A percentile compares a stretch with the other conserved stretches of the same genome.
phyloP scores from a whole-genome alignment of 768 basidiomycete species.

The Phanerochaete sordida region DNA sequence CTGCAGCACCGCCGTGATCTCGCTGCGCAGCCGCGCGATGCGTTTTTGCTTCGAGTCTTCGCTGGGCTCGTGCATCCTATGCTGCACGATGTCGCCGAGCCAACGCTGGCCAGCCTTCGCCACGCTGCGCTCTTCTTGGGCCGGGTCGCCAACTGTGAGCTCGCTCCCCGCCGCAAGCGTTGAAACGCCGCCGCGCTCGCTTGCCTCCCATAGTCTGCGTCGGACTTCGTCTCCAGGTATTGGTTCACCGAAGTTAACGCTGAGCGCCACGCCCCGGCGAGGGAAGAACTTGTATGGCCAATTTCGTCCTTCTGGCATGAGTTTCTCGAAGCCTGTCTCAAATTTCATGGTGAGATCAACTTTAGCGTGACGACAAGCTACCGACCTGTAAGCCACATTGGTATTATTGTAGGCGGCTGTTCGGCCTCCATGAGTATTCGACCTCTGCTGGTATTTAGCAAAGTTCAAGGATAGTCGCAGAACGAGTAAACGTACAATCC shows the following conservation, averaged over 20 bases:
- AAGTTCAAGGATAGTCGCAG: not conserved
- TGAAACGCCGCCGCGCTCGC: not conserved
- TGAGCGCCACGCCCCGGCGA: constrained; percentile 55
- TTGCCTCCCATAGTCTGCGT: constrained; percentile 14
- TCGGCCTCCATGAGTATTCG: constrained; percentile 73
- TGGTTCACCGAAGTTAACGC: constrained; percentile 79
- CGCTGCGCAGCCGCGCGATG: constrained; percentile 23
- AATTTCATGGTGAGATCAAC: not conserved
- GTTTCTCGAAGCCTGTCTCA: constrained; percentile 66
- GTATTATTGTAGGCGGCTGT: constrained; percentile 75
- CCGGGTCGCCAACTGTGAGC: not conserved
- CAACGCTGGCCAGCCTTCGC: constrained; percentile 8
- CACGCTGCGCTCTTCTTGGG: constrained; percentile 10
- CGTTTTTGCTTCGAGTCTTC: not conserved
- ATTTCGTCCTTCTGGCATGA: constrained; percentile 85
- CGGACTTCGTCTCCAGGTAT: constrained; percentile 42
- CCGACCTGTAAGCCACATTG: constrained; percentile 90
- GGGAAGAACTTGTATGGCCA: constrained; percentile 76
- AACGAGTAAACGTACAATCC: constrained; percentile 66
- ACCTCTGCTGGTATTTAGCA: constrained; percentile 44
- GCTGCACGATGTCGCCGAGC: constrained; percentile 3
- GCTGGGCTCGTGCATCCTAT: not conserved
- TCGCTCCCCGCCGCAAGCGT: constrained; percentile 1
- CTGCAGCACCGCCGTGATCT: constrained; percentile 29
- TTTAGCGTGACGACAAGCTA: not conserved